phyloP scores from a whole-genome alignment of 805 yeast genomes.

The Nakazawaea pomicola region DNA sequence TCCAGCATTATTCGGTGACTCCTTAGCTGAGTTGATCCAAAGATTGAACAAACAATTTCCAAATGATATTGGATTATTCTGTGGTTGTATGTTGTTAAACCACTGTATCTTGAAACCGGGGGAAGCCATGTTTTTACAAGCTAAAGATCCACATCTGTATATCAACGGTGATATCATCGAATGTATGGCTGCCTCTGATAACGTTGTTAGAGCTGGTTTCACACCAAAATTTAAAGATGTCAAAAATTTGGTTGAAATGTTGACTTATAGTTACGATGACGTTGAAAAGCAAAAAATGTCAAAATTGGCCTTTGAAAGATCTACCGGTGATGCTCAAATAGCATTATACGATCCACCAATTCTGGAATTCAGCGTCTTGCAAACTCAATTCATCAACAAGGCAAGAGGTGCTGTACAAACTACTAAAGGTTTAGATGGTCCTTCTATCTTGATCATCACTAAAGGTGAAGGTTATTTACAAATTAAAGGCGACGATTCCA shows the following conservation, averaged over 20 bases:
- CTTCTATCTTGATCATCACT: conserved; percentile 81
- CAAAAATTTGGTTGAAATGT: conserved; percentile 78
- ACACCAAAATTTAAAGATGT: conserved; percentile 99
- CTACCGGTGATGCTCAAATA: conserved; percentile 62
- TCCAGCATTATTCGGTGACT: conserved; percentile 53
- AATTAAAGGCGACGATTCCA: conserved; percentile 35
- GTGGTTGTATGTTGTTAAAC: conserved; percentile 90
- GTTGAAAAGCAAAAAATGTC: conserved; percentile 93
- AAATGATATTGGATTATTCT: conserved; percentile 88
- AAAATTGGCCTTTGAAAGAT: conserved; percentile 50
- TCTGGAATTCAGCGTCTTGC: conserved; percentile 92
- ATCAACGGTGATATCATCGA: conserved; percentile 96
- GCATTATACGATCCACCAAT: conserved; percentile 91
- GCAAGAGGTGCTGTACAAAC: conserved; percentile 37
- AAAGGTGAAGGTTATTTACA: conserved; percentile 66
- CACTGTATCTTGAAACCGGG: conserved; percentile 81
- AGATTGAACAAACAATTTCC: conserved; percentile 88
- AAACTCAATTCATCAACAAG: conserved; percentile 49
- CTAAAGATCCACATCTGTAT: conserved; percentile 98
- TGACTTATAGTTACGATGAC: conserved; percentile 83
- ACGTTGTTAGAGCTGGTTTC: conserved; percentile 97
- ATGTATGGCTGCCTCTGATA: conserved; percentile 99
- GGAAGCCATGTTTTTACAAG: conserved; percentile 94
- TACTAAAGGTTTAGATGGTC: conserved; percentile 69
- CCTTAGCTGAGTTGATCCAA: conserved; percentile 66